Base-by-base conservation (phyloP, 2,329 filamentous ascomycete species). In the Teratosphaeriaceae sp. region DNA sequence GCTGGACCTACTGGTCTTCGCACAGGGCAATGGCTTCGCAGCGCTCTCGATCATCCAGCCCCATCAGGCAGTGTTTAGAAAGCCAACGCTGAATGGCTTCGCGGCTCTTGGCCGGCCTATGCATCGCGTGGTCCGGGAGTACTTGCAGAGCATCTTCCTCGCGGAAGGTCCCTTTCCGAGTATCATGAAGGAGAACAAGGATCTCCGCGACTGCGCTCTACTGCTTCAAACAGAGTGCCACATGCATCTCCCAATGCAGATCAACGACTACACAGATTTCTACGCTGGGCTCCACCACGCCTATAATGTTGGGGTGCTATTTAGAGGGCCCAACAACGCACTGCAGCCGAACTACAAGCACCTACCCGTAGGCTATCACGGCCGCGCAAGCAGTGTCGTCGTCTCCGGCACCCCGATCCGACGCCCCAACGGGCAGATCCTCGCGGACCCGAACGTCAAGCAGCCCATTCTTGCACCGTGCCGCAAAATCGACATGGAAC, bases 261-360 rank as follows among this genome's bases (percentile, higher is more conserved):
- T 90, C 53, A 83, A 84, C 20, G 85, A 90, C 62, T 92, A 90
- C 62, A 60, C 56, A 12, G 86, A 92, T 64, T 92, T 92, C 68
- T 92, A 87, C 59, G 85, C 83, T 8, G 86, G 86, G 12, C 68
- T 82, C 50, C 83, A 89, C 60, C 86, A 92, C 65, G 86, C 86
- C 15, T 82, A 79, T 66, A 83, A 82, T 45, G 75, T 83, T 13
- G 85, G 84, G 3, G 72, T 75, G 9, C 72, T 90, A 48, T 88
- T 90, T 66, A 78, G 86, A 33, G 85, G 84, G 0, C 74, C 80
- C 0, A 72, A 77, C 31, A 83, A 85, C 54, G 85, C 85, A 0
- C 69, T 92, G 19, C 83, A 88, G 61, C 82, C 84, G 21, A 92
- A 90, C 61, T 94, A 92, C 63, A 84, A 76, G 45, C 82, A 88